phyloP scores from a whole-genome alignment of 2,329 filamentous ascomycete species.

The Ophiostoma himal-ulmi region DNA sequence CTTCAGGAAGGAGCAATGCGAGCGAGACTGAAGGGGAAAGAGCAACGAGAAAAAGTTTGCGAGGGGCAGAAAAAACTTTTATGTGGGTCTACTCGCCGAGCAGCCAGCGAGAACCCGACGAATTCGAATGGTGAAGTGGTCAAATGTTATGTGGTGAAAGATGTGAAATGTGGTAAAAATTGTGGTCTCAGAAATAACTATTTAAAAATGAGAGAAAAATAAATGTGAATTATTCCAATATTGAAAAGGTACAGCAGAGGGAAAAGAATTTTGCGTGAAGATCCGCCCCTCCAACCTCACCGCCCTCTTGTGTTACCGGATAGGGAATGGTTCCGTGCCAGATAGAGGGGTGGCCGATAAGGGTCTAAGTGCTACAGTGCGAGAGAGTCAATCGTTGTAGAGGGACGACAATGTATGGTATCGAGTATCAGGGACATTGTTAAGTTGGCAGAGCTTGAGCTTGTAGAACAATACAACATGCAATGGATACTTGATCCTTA shows the following conservation, averaged over 20 bases:
- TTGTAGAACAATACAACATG: too few relatives aligned
- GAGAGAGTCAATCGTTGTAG: background rate
- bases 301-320: constrained; percentile 25
- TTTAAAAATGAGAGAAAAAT: background rate
- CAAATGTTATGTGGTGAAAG: background rate
- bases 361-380: constrained; percentile 4
- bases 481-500: too few relatives aligned
- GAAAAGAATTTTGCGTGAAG: constrained; percentile 22
- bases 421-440: too few relatives aligned
- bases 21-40: background rate
- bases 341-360: constrained; percentile 23
- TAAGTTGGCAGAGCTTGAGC: too few relatives aligned
- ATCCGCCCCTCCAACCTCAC: constrained; percentile 22
- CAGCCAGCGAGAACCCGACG: constrained; percentile 17
- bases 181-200: background rate
- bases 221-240: background rate
- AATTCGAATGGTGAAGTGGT: constrained; percentile 12
- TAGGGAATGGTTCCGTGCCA: constrained; percentile 9
- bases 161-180: constrained; percentile 18
- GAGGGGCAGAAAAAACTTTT: constrained; percentile 28
- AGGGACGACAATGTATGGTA: too few relatives aligned
- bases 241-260: background rate
- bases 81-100: constrained; percentile 20
- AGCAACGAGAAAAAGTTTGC: constrained; percentile 10
- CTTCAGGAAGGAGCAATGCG: background rate